Base-by-base conservation (phyloP, 805 yeast genomes). In the Candida silvicultrix region DNA sequence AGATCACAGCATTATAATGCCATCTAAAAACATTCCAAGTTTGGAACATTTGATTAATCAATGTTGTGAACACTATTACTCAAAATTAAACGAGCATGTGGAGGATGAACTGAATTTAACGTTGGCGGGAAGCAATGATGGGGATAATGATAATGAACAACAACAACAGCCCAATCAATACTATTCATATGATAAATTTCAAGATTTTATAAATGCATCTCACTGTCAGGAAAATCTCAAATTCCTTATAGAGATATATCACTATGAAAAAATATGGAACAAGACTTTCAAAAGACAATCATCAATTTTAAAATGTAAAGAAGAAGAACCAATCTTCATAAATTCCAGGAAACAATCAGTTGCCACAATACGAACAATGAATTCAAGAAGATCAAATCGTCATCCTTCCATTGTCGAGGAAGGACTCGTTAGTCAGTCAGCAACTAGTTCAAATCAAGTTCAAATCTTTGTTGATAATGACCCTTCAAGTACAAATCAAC, bases 151-250 rank as follows among this genome's bases (percentile, higher is more conserved):
- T 21, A 14, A 8, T 11, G 35, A 39, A 18, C 18, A 38, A 19
- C 36, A 28, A 15, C 15, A n/a, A 7, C 19, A 20, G 10, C 38
- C 38, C 15, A 35, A 38, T n/a, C 23, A 37, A 25, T 42, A 47
- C 43, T 54, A 47, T 43, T 29, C 51, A 2, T 49, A 47, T 22
- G 48, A 51, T 11, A 48, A 56, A 31, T 74, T 75, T 53, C 57
- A 60, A 43, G 52, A 59, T 15, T 69, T 60, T 49, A 60, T 71
- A n/a, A 46, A 39, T 15, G 56, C 62, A n/a, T 59, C 67, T 31
- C 78, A 75, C 49, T 69, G 75, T 53, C 64, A 63, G 43, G 80
- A 75, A 55, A 74, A 71, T 56, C 61, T 75, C 37, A 56, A 64
- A 39, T 75, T 75, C 48, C 56, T 75, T 28, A 63, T 74, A 5